These are phyloP conservation scores for Elsinoe ampelina DNA, from an alignment of 2,329 filamentous ascomycete genomes.

Conservation along the genomic window DNA sequence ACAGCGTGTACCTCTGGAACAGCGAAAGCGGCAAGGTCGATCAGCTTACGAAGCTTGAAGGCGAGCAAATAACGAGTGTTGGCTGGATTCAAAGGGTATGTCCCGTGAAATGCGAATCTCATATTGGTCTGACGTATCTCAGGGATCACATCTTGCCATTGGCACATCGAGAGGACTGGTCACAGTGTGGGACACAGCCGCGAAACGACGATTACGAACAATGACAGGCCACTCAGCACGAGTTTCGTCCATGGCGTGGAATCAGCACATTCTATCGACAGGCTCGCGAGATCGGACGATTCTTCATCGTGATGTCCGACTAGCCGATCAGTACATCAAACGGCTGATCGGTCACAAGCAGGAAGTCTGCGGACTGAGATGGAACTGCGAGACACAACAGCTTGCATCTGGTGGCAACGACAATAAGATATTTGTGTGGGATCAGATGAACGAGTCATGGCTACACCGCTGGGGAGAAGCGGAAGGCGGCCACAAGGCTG, in stretches of 20 bases:
- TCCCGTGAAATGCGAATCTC: conserved; percentile 9
- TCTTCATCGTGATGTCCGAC: conserved; percentile 89
- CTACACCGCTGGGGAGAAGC: conserved; percentile 92
- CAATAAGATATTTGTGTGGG: conserved; percentile 98
- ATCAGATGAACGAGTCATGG: conserved; percentile 85
- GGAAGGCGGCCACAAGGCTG: conserved; percentile 87
- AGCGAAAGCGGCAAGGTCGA: conserved; percentile 83
- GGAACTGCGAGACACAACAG: conserved; percentile 94
- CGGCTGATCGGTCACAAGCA: conserved; percentile 93
- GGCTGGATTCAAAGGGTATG: conserved; percentile 86
- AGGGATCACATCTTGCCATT: conserved; percentile 87
- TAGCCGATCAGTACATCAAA: conserved; percentile 79
- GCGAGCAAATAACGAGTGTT: conserved; percentile 92
- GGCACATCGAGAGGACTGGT: conserved; percentile 91
- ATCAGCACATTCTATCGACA: conserved; percentile 92
- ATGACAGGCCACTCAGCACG: conserved; percentile 95
- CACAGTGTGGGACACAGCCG: conserved; percentile 95
- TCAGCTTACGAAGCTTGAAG: conserved; percentile 83
- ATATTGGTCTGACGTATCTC: background rate
- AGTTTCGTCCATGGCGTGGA: conserved; percentile 93
- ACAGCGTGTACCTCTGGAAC: conserved; percentile 98
- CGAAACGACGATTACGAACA: conserved; percentile 72
- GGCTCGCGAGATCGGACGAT: conserved; percentile 89
- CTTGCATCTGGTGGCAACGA: conserved; percentile 94
- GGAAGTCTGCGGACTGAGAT: conserved; percentile 91